Conservation (phyloP, 257 asterid species). For the Penstemon davidsonii region DNA sequence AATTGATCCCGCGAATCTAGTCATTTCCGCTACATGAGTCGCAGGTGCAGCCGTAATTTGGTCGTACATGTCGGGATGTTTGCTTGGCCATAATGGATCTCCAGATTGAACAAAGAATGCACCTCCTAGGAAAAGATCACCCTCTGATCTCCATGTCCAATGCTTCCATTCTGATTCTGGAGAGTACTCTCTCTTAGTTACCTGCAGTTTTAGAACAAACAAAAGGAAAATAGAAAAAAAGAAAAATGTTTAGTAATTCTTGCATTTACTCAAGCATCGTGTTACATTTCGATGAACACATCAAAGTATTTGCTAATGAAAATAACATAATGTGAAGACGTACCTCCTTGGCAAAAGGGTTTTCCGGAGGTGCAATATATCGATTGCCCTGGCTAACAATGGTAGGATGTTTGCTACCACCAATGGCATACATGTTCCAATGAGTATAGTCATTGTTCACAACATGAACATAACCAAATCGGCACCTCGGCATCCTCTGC, state of each 20-base stretch:
- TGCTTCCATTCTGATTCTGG: slow-evolving; percentile 50
- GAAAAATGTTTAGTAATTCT: too few relatives aligned
- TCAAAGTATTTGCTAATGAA: too few relatives aligned
- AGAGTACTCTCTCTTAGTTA: slow-evolving; percentile 71
- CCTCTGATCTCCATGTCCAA: slow-evolving; percentile 92
- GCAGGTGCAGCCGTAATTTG: slow-evolving; percentile 42
- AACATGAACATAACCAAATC: slow-evolving; percentile 76
- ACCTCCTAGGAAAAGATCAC: slow-evolving; percentile 65
- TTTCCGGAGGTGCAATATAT: slow-evolving; percentile 63
- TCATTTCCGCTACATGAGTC: slow-evolving; percentile 41
- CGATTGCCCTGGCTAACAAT: slow-evolving; percentile 91
- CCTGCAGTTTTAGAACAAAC: slow-evolving; percentile 34
- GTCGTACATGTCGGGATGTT: slow-evolving; percentile 57
- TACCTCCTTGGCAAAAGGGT: slow-evolving; percentile 61
- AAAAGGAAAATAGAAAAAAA: too few relatives aligned
- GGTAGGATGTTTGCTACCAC: slow-evolving; percentile 76
- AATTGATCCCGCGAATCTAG: slow-evolving; percentile 59
- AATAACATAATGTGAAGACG: background rate
- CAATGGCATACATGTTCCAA: slow-evolving; percentile 94
- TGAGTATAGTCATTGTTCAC: slow-evolving; percentile 93
- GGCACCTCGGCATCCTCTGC: slow-evolving; percentile 88
- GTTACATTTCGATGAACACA: too few relatives aligned
- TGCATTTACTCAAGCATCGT: too few relatives aligned
- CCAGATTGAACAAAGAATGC: slow-evolving; percentile 79
- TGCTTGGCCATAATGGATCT: slow-evolving; percentile 45